Conservation (phyloP, 2,329 filamentous ascomycete genomes). For the Alternaria sp. region DNA sequence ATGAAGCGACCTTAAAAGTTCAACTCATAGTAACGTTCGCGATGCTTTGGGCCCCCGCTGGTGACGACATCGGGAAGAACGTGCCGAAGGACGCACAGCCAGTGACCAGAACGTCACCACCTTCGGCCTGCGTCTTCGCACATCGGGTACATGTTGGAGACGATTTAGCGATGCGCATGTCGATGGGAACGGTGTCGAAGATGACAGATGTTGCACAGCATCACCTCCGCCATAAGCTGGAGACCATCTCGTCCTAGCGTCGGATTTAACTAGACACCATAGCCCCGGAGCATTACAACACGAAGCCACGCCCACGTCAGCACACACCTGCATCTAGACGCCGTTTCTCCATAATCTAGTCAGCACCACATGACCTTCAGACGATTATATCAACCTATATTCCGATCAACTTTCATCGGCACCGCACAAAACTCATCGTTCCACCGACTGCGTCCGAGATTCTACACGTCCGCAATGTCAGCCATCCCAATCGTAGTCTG, state of each 20-base stretch:
- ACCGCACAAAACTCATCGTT: not conserved
- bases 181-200: not conserved
- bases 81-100: not conserved
- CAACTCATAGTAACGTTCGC: not conserved
- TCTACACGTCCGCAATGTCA: conserved; percentile 6
- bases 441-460: not conserved
- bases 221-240: not conserved
- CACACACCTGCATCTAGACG: not conserved
- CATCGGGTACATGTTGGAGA: not conserved
- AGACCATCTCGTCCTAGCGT: not conserved
- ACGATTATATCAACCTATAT: not conserved
- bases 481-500: conserved; percentile 21
- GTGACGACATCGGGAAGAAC: not conserved
- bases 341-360: not conserved
- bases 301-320: not conserved
- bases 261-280: not conserved
- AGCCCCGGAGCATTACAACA: not conserved
- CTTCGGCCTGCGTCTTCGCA: not conserved
- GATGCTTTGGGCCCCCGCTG: not conserved
- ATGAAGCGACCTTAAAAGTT: not conserved
- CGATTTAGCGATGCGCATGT: not conserved
- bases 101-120: not conserved
- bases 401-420: not conserved
- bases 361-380: not conserved
- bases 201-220: not conserved